phyloP scores from a whole-genome alignment of 208 protist genomes.

The Leishmania arabica region DNA sequence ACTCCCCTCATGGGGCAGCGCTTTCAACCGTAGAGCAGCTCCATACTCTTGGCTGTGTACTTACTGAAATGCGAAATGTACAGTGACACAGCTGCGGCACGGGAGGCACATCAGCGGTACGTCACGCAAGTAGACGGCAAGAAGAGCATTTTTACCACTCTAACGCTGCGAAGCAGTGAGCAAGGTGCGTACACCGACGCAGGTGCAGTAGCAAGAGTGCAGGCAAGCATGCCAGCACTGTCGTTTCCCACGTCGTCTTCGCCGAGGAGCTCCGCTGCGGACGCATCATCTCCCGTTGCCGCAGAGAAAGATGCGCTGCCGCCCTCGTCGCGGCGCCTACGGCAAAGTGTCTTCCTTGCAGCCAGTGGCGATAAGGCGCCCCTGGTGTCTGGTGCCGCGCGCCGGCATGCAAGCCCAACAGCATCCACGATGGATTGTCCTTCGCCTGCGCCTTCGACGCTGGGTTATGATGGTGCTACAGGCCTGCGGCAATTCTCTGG shows the following conservation, averaged over 20 bases:
- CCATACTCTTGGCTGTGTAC: constrained; percentile 41
- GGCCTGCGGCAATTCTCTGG: background rate
- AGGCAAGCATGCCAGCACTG: background rate
- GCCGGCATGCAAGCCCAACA: background rate
- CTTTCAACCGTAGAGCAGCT: constrained; percentile 36
- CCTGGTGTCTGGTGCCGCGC: background rate
- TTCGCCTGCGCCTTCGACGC: background rate
- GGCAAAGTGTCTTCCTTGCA: background rate
- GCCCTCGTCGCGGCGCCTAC: background rate
- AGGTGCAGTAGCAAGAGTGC: background rate
- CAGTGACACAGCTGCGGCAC: constrained; percentile 33
- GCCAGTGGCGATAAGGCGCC: background rate
- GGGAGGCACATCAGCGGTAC: constrained; percentile 47
- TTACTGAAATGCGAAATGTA: constrained; percentile 35
- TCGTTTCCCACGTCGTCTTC: background rate
- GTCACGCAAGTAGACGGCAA: constrained; percentile 34
- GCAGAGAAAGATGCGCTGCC: background rate
- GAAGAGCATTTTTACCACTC: constrained; percentile 27
- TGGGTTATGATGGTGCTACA: background rate
- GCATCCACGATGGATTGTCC: background rate
- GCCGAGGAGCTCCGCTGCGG: background rate
- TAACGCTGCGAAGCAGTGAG: constrained; percentile 34
- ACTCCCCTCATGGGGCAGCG: constrained; percentile 33
- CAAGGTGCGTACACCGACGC: constrained; percentile 2
- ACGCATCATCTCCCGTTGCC: background rate